Conservation (phyloP, 2,329 filamentous ascomycete species). For the Plenodomus biglobosus region DNA sequence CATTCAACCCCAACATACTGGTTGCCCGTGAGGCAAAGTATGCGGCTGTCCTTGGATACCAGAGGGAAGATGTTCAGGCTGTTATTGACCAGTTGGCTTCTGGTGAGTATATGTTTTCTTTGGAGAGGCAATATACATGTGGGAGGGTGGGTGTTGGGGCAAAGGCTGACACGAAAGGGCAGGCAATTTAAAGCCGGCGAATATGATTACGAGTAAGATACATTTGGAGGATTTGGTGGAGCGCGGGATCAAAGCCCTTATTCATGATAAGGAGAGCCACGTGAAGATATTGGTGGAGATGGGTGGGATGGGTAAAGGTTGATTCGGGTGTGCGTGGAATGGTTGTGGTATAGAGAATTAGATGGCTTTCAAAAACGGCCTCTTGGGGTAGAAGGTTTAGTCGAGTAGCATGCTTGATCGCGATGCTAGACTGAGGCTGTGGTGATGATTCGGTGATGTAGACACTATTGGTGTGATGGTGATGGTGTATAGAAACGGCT, state of each 20-base stretch:
- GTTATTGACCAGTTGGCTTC: conserved; percentile 56
- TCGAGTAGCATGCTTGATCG: too few relatives aligned
- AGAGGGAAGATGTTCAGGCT: conserved; percentile 57
- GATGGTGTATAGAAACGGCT: too few relatives aligned
- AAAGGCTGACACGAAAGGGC: not conserved
- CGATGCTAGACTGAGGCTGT: too few relatives aligned
- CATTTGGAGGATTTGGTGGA: conserved; percentile 58
- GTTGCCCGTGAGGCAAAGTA: conserved; percentile 58
- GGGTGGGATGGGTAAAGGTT: conserved; percentile 15
- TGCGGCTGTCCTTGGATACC: conserved; percentile 54
- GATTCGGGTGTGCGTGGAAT: conserved; percentile 13
- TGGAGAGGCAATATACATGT: too few relatives aligned
- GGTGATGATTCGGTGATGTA: too few relatives aligned
- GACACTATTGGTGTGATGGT: too few relatives aligned
- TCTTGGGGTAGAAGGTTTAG: too few relatives aligned
- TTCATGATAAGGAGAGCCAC: conserved; percentile 62
- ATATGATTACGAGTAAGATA: conserved; percentile 65
- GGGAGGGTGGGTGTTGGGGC: conserved; percentile 3
- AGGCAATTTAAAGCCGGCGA: conserved; percentile 55
- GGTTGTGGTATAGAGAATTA: too few relatives aligned
- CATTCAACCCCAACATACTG: conserved; percentile 57
- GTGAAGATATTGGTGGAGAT: conserved; percentile 63
- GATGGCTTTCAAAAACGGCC: too few relatives aligned
- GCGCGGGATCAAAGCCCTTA: conserved; percentile 59
- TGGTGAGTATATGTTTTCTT: conserved; percentile 32